Base-by-base conservation (phyloP, 179 eudicot species). In the Nepenthes alata region DNA sequence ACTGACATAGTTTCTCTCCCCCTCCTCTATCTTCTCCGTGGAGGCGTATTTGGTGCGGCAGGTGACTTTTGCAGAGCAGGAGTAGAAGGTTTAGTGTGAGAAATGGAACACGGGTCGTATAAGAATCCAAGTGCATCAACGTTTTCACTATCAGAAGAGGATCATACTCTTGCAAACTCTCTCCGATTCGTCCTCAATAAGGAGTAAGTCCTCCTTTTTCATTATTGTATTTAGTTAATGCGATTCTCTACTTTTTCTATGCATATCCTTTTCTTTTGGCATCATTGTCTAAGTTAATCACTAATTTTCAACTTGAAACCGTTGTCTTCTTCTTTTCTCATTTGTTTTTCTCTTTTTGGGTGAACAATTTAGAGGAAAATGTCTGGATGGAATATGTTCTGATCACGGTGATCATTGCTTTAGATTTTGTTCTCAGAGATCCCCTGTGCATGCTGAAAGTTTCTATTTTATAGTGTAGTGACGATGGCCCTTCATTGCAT, bases 101-200 rank as follows among this genome's bases (percentile, higher is more conserved):
- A 38, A 39, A 88, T 89, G 94, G 94, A 89, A 58, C 83, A 80
- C 61, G 96, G 94, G 16, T 75, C 90, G 38, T 54, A 49, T 16
- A 67, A 82, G 57, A 82, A 89, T 79, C 86, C 79, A 53, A 70
- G 83, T 15, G 73, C 88, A 25, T 83, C 88, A 47, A 84, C 96
- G 5, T 86, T 89, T 61, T 77, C 90, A 1, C 61, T 89, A 59
- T 74, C 85, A 0, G 96, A 89, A 36, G 94, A 89, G 64, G 96
- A 89, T 76, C 96, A 89, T 54, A 86, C 96, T 0, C 75, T 89
- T 10, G 94, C 96, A 13, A 89, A 89, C 68, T 75, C 96, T 12
- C 64, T 86, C 14, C 76, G 88, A 78, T 75, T 78, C 53, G 68
- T 73, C 67, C 96, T 89, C 61, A 84, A 86, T 65, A 78, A 84